phyloP scores from a whole-genome alignment of 1,139 yeast species.

The Protomyces inouyei region DNA sequence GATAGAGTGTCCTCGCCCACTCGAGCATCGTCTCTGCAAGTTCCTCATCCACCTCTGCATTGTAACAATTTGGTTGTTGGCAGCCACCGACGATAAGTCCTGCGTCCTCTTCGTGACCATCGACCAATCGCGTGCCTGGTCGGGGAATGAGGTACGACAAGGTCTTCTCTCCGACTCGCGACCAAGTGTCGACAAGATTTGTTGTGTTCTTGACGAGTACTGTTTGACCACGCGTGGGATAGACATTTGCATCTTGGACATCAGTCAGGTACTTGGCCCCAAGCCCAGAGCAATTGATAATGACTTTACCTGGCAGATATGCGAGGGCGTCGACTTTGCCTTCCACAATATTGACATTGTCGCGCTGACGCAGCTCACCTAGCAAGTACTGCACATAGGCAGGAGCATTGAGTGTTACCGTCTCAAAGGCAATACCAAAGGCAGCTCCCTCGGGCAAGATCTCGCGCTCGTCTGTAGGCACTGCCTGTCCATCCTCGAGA shows the following conservation, averaged over 20 bases:
- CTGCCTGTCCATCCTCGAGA: background rate
- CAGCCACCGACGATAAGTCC: constrained; percentile 60
- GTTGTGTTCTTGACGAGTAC: constrained; percentile 47
- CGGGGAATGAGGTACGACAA: constrained; percentile 54
- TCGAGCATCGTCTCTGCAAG: constrained; percentile 53
- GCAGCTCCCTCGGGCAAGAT: constrained; percentile 34
- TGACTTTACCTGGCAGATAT: constrained; percentile 41
- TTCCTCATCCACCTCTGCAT: constrained; percentile 49
- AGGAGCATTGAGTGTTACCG: constrained; percentile 51
- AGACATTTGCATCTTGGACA: constrained; percentile 50
- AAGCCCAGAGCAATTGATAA: constrained; percentile 62
- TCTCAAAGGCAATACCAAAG: constrained; percentile 46
- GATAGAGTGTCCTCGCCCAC: constrained; percentile 51
- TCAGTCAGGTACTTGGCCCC: constrained; percentile 55
- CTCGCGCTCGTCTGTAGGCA: background rate
- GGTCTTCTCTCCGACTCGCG: constrained; percentile 32
- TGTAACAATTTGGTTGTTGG: constrained; percentile 54
- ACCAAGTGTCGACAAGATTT: constrained; percentile 32
- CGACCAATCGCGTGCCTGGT: constrained; percentile 40
- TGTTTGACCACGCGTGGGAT: constrained; percentile 63
- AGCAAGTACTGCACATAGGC: constrained; percentile 49
- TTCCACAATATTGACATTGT: constrained; percentile 42
- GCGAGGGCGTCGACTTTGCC: constrained; percentile 47
- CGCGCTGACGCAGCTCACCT: constrained; percentile 40
- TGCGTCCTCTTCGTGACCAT: constrained; percentile 38